These are phyloP conservation scores for Aspergillus luchuensis DNA, from an alignment of 2,329 filamentous ascomycete genomes.

Conservation along the genomic window DNA sequence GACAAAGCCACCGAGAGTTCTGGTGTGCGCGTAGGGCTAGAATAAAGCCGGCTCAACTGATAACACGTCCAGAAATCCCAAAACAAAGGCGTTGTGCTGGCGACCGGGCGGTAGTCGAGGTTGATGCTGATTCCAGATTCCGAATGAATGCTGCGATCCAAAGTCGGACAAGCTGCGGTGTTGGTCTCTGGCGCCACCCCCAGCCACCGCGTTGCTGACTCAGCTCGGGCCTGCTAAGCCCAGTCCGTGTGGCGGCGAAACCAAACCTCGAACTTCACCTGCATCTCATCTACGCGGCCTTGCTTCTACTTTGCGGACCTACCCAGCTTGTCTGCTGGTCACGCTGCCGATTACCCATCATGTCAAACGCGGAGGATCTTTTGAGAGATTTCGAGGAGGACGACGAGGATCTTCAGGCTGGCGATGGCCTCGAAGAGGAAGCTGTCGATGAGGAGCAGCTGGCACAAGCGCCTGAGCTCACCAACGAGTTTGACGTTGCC, in stretches of 20 bases:
- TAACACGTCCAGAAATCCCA: neutral
- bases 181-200: constrained; percentile 20
- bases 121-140: neutral
- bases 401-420: constrained; percentile 72
- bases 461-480: constrained; percentile 66
- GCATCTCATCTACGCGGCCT: neutral
- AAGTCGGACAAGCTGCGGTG: constrained; percentile 22
- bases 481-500: constrained; percentile 82
- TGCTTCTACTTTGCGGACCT: neutral
- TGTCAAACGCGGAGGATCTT: constrained; percentile 93
- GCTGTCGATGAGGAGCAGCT: constrained; percentile 59
- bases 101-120: constrained; percentile 1
- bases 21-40: neutral
- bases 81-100: neutral
- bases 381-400: constrained; percentile 77
- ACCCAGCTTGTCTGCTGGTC: neutral
- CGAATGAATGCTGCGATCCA: constrained; percentile 8
- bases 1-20: neutral
- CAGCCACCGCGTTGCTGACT: constrained; percentile 14
- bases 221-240: constrained; percentile 12
- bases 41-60: neutral
- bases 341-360: constrained; percentile 39
- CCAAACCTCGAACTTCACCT: neutral
- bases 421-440: constrained; percentile 65
- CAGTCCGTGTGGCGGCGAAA: neutral